A percentile compares a stretch with the other conserved stretches of the same genome.
Evolutionary conservation across 2,329 filamentous ascomycete species (phyloP).

Genomic region (Myrmaecium sp.): DNA sequence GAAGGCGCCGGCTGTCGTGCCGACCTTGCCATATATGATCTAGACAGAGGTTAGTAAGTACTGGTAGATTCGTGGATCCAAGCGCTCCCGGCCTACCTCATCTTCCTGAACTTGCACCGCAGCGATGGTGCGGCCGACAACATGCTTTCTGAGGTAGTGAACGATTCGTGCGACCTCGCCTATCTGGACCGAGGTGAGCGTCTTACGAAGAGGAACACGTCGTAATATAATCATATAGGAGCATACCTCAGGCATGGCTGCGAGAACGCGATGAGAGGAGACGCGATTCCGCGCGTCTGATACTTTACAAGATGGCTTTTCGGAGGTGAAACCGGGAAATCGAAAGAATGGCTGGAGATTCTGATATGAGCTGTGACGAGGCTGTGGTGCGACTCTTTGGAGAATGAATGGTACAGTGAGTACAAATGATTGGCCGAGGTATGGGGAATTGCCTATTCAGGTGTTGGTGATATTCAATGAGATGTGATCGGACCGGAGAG

Average conservation of each 20-base stretch:
- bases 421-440: too few relatives aligned
- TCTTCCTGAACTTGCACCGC: constrained; percentile 61
- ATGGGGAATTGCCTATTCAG: too few relatives aligned
- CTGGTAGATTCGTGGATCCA: background rate
- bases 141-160: constrained; percentile 63
- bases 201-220: too few relatives aligned
- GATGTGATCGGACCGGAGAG: too few relatives aligned
- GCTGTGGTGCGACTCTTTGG: too few relatives aligned
- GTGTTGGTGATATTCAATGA: too few relatives aligned
- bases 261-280: background rate
- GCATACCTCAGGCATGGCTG: constrained; percentile 21
- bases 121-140: constrained; percentile 68
- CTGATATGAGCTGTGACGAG: constrained; percentile 2
- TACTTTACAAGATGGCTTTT: background rate
- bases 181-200: constrained; percentile 19
- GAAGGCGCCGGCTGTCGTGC: constrained; percentile 61
- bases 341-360: background rate
- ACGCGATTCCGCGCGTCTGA: background rate
- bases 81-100: constrained; percentile 15
- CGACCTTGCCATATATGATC: constrained; percentile 81
- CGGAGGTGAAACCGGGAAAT: background rate
- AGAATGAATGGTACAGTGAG: too few relatives aligned
- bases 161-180: constrained; percentile 62
- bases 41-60: constrained; percentile 3
- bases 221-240: constrained; percentile 4